phyloP scores from a whole-genome alignment of 2,329 filamentous ascomycete genomes.

The Pseudogymnoascus sp. region DNA sequence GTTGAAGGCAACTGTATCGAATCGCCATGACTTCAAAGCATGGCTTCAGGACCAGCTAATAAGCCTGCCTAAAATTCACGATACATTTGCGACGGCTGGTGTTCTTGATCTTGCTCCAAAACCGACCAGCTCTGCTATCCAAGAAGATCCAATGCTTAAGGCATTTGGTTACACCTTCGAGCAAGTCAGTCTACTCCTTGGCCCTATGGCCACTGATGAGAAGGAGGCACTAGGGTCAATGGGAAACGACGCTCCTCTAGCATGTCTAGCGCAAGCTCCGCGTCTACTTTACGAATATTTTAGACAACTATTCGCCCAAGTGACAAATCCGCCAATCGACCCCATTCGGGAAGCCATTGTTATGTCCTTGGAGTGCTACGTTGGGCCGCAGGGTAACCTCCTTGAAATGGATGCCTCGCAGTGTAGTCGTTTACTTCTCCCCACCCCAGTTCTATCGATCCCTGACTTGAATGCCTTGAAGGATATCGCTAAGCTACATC shows the following conservation, averaged over 20 bases:
- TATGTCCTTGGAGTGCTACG: slow-evolving; percentile 95
- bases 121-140: slow-evolving; percentile 62
- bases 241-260: slow-evolving; percentile 92
- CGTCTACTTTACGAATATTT: slow-evolving; percentile 93
- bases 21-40: slow-evolving; percentile 75
- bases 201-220: slow-evolving; percentile 93
- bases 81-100: slow-evolving; percentile 50
- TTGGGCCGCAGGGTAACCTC: slow-evolving; percentile 90
- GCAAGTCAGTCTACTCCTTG: slow-evolving; percentile 85
- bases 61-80: slow-evolving; percentile 67
- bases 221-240: slow-evolving; percentile 96
- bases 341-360: slow-evolving; percentile 95
- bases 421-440: slow-evolving; percentile 76
- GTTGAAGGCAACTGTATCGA: slow-evolving; percentile 81
- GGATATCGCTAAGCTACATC: slow-evolving; percentile 65
- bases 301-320: slow-evolving; percentile 93
- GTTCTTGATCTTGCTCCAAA: slow-evolving; percentile 58
- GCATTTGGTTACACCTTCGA: slow-evolving; percentile 94
- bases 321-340: slow-evolving; percentile 96
- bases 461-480: slow-evolving; percentile 84
- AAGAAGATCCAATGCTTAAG: slow-evolving; percentile 75
- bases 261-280: slow-evolving; percentile 83
- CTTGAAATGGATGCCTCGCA: slow-evolving; percentile 89
- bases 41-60: slow-evolving; percentile 86
- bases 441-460: slow-evolving; percentile 82